Percentiles rank a stretch among this genome's conserved stretches.
These are phyloP conservation scores for Stephania cephalantha DNA, from an alignment of 164 flowering plant species.

Conservation along the genomic window DNA sequence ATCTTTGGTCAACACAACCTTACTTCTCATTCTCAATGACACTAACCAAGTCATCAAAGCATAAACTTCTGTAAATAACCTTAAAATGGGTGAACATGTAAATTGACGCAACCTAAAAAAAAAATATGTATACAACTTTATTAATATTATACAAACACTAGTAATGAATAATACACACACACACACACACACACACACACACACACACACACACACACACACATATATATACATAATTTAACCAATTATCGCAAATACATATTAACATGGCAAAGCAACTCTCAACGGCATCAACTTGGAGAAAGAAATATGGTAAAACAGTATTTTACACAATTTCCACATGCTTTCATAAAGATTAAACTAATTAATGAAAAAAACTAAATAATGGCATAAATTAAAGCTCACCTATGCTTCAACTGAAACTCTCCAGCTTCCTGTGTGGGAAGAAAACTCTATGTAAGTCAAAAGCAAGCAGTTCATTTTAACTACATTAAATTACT, in stretches of 20 bases:
- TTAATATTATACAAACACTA: background rate
- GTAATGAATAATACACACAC: background rate
- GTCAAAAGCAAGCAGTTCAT: background rate
- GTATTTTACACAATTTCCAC: background rate
- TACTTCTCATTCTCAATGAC: background rate
- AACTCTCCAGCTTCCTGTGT: slow-evolving; percentile 17
- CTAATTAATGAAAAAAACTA: background rate
- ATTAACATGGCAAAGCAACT: too few species aligned
- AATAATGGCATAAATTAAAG: background rate
- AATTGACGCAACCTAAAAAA: background rate
- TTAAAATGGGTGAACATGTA: background rate
- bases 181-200: too few species aligned
- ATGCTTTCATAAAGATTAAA: background rate
- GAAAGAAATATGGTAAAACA: background rate
- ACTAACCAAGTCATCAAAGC: background rate
- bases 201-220: too few species aligned
- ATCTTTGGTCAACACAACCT: background rate
- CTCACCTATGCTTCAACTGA: slow-evolving; percentile 24
- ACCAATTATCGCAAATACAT: background rate
- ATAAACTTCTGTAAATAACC: background rate
- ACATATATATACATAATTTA: too few species aligned
- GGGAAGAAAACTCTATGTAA: slow-evolving; percentile 15
- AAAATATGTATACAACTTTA: background rate
- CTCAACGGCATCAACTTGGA: background rate
- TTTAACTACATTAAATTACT: slow-evolving; percentile 4